phyloP scores from a whole-genome alignment of 1,284 basidiomycete species.

The Sphaerobolus stellatus region DNA sequence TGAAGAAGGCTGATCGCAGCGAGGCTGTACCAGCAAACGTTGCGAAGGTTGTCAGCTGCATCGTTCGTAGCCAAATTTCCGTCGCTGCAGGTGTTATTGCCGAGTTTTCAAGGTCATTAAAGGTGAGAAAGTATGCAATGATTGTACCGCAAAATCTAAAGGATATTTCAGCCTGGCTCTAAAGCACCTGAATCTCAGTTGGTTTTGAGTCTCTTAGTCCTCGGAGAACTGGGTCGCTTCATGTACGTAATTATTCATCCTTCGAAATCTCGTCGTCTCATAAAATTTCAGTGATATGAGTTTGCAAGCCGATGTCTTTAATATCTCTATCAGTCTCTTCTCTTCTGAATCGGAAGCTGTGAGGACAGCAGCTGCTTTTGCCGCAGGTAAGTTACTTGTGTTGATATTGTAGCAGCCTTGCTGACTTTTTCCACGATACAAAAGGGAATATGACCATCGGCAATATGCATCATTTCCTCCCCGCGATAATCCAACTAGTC shows the following conservation, averaged over 20 bases:
- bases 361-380: constrained; percentile 86
- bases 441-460: constrained; percentile 93
- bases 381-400: constrained; percentile 60
- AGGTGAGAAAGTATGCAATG: constrained; percentile 42
- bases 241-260: constrained; percentile 52
- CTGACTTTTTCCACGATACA: constrained; percentile 3
- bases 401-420: not conserved
- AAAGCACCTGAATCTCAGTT: constrained; percentile 67
- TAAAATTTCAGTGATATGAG: constrained; percentile 70
- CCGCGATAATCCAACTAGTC: constrained; percentile 80
- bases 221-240: constrained; percentile 88
- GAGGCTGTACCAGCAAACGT: constrained; percentile 63
- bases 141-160: not conserved
- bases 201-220: constrained; percentile 80
- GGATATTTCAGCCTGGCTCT: constrained; percentile 47
- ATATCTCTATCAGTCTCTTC: constrained; percentile 72
- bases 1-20: constrained; percentile 55
- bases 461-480: constrained; percentile 82
- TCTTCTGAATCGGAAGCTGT: constrained; percentile 78
- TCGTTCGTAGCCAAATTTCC: constrained; percentile 67
- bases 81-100: constrained; percentile 79
- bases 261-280: not conserved
- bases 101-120: constrained; percentile 76
- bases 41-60: constrained; percentile 79
- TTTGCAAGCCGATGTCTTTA: constrained; percentile 72